Percentiles rank a stretch among this genome's conserved stretches.
Conservation (phyloP, 23 red algal genomes). For the Pyropia haitanensis region DNA sequence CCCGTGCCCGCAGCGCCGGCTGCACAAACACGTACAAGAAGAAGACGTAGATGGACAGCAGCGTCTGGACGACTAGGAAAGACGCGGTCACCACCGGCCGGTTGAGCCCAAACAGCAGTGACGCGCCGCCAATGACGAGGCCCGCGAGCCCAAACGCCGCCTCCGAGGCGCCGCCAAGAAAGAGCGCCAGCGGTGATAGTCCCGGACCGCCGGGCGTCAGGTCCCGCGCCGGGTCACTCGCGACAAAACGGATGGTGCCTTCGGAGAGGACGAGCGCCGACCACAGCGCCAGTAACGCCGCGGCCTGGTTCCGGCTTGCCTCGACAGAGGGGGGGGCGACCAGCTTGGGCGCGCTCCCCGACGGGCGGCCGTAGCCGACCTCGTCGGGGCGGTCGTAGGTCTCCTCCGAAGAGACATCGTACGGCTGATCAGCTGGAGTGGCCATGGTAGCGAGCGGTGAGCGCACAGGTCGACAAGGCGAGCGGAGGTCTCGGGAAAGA, state of each 20-base stretch:
- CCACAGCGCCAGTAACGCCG: constrained; percentile 37
- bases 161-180: constrained; percentile 39
- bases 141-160: constrained; percentile 31
- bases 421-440: too few relatives aligned
- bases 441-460: too few relatives aligned
- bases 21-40: constrained; percentile 28
- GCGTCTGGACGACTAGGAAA: constrained; percentile 7
- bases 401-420: too few relatives aligned
- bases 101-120: constrained; percentile 27
- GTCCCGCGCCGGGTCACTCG: constrained; percentile 4
- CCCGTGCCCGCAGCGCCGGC: constrained; percentile 18
- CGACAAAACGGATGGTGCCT: constrained; percentile 27
- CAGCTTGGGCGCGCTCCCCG: too few relatives aligned
- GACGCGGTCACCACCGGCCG: constrained; percentile 11
- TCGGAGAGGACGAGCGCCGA: constrained; percentile 39
- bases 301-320: not conserved
- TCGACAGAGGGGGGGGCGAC: too few relatives aligned
- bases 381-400: too few relatives aligned
- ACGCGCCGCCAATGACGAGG: constrained; percentile 10
- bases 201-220: not conserved
- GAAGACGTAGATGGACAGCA: constrained; percentile 39
- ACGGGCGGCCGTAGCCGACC: too few relatives aligned
- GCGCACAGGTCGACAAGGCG: too few relatives aligned
- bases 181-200: constrained; percentile 2
- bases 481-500: too few relatives aligned